Percentiles rank a stretch among this genome's conserved stretches.
Conservation (phyloP, 2,329 filamentous ascomycete genomes). For the Gyromitra esculenta region DNA sequence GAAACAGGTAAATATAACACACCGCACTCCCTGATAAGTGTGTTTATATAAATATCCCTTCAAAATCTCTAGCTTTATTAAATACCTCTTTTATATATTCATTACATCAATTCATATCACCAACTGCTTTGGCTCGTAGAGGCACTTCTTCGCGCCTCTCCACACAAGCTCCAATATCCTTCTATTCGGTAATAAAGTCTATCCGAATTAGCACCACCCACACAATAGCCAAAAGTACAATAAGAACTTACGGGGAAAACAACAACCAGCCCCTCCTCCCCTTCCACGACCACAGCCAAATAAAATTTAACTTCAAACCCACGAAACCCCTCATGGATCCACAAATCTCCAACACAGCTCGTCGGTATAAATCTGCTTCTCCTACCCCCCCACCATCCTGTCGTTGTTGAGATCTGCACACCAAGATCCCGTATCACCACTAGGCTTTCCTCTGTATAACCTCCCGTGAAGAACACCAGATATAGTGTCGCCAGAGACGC, state of each 20-base stretch:
- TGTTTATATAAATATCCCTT: neutral
- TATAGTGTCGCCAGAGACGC: slow-evolving; percentile 62
- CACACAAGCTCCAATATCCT: slow-evolving; percentile 49
- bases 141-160: slow-evolving; percentile 44
- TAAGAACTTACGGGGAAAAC: slow-evolving; percentile 77
- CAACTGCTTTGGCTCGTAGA: slow-evolving; percentile 40
- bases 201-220: neutral
- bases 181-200: slow-evolving; percentile 43
- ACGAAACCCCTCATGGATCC: slow-evolving; percentile 93
- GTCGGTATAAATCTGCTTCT: slow-evolving; percentile 84
- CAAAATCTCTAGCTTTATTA: neutral
- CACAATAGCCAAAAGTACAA: neutral
- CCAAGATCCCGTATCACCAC: slow-evolving; percentile 88
- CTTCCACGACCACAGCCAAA: slow-evolving; percentile 87
- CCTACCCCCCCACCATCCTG: slow-evolving; percentile 67
- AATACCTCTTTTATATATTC: too few relatives aligned
- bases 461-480: slow-evolving; percentile 62
- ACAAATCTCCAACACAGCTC: slow-evolving; percentile 87
- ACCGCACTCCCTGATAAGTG: neutral
- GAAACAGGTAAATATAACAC: neutral
- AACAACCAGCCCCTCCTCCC: slow-evolving; percentile 88
- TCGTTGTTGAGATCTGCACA: slow-evolving; percentile 83
- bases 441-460: slow-evolving; percentile 78
- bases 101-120: neutral
- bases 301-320: slow-evolving; percentile 93